These are phyloP conservation scores for Tetramitus jugosus DNA, from an alignment of 208 protist genomes.

Conservation along the genomic window DNA sequence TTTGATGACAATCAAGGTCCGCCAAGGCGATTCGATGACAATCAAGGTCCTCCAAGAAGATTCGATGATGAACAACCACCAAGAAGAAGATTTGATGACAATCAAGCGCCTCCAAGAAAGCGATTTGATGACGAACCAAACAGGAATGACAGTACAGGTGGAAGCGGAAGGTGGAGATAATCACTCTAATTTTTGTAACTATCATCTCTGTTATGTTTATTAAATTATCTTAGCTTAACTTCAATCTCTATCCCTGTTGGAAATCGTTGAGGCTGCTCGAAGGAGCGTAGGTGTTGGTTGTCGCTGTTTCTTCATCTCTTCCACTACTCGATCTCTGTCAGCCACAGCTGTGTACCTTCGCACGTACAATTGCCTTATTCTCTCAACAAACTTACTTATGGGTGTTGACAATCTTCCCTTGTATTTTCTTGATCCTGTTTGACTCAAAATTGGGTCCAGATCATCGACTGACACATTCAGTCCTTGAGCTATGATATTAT, in stretches of 20 bases:
- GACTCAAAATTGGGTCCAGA: not conserved
- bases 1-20: not conserved
- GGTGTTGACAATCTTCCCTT: not conserved
- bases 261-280: too few species aligned
- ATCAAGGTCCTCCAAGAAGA: not conserved
- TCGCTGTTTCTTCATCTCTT: too few species aligned
- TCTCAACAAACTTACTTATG: not conserved
- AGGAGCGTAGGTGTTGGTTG: too few species aligned
- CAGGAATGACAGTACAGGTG: too few species aligned
- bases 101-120: not conserved
- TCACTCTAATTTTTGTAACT: too few species aligned
- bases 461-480: not conserved
- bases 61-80: not conserved
- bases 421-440: not conserved
- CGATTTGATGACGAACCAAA: not conserved
- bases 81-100: not conserved
- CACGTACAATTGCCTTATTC: not conserved
- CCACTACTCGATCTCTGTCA: too few species aligned
- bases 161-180: too few species aligned
- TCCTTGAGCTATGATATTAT: not conserved
- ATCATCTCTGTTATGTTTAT: too few species aligned
- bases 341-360: too few species aligned
- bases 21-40: not conserved
- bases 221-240: too few species aligned
- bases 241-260: too few species aligned